These are phyloP conservation scores for Tuber brumale DNA, from an alignment of 495 filamentous ascomycete species.

Conservation along the genomic window DNA sequence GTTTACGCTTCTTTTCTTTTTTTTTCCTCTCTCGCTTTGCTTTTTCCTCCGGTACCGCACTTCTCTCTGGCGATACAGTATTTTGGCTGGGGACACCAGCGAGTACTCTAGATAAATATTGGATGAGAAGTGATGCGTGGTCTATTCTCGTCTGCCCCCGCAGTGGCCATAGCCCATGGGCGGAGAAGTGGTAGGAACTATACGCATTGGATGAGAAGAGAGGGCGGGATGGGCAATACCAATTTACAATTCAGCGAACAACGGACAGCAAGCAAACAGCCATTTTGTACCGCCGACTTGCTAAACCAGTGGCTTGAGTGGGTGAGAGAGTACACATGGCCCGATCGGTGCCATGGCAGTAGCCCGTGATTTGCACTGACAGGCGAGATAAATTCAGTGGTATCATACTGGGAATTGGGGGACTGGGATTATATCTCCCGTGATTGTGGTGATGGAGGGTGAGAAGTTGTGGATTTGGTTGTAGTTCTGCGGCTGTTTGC, in stretches of 20 bases:
- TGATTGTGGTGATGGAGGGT: conserved; percentile 3
- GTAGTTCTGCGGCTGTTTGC: neutral
- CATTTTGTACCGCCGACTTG: neutral
- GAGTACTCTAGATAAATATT: neutral
- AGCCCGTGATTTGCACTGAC: neutral
- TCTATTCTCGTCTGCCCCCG: neutral
- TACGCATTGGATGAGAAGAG: neutral
- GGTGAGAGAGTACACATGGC: neutral
- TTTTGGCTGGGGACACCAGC: neutral
- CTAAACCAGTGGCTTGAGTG: neutral
- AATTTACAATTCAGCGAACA: neutral
- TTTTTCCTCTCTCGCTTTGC: neutral
- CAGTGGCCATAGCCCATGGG: neutral
- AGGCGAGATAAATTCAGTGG: neutral
- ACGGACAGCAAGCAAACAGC: neutral
- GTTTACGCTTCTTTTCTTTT: neutral
- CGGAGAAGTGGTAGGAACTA: neutral
- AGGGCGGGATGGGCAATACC: neutral
- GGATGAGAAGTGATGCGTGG: neutral
- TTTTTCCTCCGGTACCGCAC: neutral
- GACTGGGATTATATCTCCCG: neutral
- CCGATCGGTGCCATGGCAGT: neutral
- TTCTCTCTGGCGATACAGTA: neutral
- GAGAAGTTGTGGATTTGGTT: neutral
- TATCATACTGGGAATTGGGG: neutral